Base-by-base conservation (phyloP, 2,329 filamentous ascomycete species). In the Talaromyces sp. region DNA sequence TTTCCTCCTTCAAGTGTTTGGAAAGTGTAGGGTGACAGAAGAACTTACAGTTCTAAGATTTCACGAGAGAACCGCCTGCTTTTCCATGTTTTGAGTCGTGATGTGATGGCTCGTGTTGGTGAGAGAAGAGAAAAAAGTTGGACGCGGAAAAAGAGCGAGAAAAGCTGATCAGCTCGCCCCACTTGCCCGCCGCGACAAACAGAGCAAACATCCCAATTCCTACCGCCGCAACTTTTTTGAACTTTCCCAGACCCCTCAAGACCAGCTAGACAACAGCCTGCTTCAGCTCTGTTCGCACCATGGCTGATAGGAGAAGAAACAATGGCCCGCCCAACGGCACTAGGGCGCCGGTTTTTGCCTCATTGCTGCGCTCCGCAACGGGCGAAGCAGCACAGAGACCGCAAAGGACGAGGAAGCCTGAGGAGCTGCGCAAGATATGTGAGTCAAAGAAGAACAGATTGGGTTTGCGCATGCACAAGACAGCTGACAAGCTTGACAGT, bases 361-460 rank as follows among this genome's bases (percentile, higher is more conserved):
- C 74, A 8, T 65, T 70, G 9, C 64, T 72, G 55, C 77, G 77
- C 61, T 78, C 79, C 26, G 69, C 78, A 17, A 74, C 78, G 49
- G 75, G 85, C 65, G 76, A 81, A 35, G 68, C 78, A 58, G 75
- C 78, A 63, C 69, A 79, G 54, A 76, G 77, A 65, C 82, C 86
- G 64, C 75, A 77, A 55, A 81, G 86, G 64, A 79, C 81, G 59
- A 84, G 90, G 72, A 81, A 84, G 60, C 80, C 87, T 55, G 86
- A 90, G 77, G 85, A 88, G 66, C 84, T 95, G 64, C 85, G 93
- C 70, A 93, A 91, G 77, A 91, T 96, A 76, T 97, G 91, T 95
- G 83, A 75, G 89, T 80, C 59, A 35, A n/a, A n/a, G n/a, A n/a
- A 53, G 14, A 27, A 27, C 26, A 7, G 14, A n/a, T 52, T 13